phyloP scores from a whole-genome alignment of 345 rosid species.

The Trapa incisa region DNA sequence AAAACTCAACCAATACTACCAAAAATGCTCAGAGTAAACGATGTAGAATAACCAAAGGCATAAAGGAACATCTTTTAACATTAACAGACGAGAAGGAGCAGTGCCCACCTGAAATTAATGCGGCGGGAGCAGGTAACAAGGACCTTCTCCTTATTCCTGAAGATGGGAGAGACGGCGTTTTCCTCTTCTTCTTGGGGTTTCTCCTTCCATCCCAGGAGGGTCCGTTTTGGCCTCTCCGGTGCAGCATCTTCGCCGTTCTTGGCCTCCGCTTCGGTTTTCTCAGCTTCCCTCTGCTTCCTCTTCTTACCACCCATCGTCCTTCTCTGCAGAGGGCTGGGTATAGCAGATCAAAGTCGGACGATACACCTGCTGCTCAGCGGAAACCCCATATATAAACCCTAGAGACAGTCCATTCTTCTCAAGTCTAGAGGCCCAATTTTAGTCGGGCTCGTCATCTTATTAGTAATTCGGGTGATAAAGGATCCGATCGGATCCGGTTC shows the following conservation, averaged over 20 bases:
- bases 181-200: conserved; percentile 17
- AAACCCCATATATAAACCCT: conserved; percentile 2
- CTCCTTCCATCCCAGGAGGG: conserved; percentile 81
- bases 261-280: conserved; percentile 25
- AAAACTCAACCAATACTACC: not conserved
- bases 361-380: not conserved
- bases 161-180: conserved; percentile 18
- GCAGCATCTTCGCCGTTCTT: conserved; percentile 36
- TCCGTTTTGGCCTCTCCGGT: conserved; percentile 56
- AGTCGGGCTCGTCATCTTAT: too few relatives aligned
- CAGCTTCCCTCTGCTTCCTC: conserved; percentile 60
- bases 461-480: too few relatives aligned
- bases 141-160: conserved; percentile 94
- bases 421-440: too few relatives aligned
- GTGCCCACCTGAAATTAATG: conserved; percentile 59
- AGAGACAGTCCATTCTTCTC: not conserved
- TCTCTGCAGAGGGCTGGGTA: not conserved
- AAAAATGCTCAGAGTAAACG: not conserved
- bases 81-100: not conserved
- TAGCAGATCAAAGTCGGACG: not conserved
- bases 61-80: not conserved
- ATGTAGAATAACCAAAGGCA: not conserved
- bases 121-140: conserved; percentile 90
- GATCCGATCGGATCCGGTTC: too few relatives aligned
- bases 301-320: conserved; percentile 47